Evolutionary conservation across 2,329 filamentous ascomycete species (phyloP), one percentile per base, ranked within the genome.

Genomic region (Colletotrichum salicis): DNA sequence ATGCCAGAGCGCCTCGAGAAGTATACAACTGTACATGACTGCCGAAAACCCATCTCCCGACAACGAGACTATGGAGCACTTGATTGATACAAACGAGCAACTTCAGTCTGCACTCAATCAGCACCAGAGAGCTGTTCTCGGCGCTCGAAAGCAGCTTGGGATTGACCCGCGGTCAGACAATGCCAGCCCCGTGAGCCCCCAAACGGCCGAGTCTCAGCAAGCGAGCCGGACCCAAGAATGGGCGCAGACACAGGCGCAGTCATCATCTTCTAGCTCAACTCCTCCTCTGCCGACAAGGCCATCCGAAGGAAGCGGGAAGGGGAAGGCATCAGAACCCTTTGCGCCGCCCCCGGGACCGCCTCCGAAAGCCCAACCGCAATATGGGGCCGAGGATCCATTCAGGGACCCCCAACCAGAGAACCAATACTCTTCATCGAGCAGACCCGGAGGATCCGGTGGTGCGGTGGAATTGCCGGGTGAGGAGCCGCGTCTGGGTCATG

Each of bases 51-150:
- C 96, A 0, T 80, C 89, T 1, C 95, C 96, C 0, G 96, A 98
- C 80, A 96, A 97, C 77, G 93, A 97, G 76, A 98, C 96, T 1
- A 94, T 98, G 89, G 91, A 96, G 79, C 95, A 91, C 15, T 85
- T 99, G 73, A 97, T 99, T 78, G 95, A 98, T 81, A 96, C 94
- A 15, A 97, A 97, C 79, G 96, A 98, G 81, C 93, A 96, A 79
- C 86, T 99, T 35, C 93, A 94, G 72, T 90, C 93, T 56, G 92
- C 95, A 0, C 86, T 96, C 52, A 96, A 91, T 74, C 91, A 94
- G 79, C 94, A 98, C 80, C 94, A 97, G 81, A 91, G 95, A 66
- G 92, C 94, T 11, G 85, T 97, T 52, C 82, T 92, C n/a, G 87
- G 86, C 70, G 89, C 90, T 3, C 84, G 87, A 73, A 91, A 91